Conservation (phyloP, 306 rosid species). For the Ceratonia siliqua region DNA sequence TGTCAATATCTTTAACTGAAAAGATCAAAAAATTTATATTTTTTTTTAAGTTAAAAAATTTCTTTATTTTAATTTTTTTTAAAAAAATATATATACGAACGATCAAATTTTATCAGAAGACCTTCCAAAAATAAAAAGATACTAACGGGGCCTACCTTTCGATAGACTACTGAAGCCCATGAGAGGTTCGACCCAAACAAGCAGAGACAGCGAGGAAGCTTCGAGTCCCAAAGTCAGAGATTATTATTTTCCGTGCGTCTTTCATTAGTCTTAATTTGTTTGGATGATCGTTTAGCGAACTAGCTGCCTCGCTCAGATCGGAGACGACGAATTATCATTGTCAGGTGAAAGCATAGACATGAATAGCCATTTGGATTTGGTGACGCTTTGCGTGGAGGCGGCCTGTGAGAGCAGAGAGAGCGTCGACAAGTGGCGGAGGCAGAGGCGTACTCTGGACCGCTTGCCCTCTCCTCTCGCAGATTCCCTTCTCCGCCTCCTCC, state of each 20-base stretch:
- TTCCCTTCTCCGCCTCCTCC: constrained; percentile 65
- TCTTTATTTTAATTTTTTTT: no score
- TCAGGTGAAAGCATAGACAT: constrained; percentile 14
- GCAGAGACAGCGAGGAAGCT: background rate
- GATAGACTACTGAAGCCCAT: background rate
- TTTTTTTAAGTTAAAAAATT: no score
- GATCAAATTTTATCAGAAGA: no score
- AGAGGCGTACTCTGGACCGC: constrained; percentile 58
- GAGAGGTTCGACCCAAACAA: no score
- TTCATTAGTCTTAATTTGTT: background rate
- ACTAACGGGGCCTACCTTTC: background rate
- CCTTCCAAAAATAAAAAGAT: no score
- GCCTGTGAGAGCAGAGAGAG: constrained; percentile 48
- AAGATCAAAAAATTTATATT: no score
- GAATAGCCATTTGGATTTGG: constrained; percentile 28
- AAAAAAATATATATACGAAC: no score
- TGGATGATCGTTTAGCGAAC: background rate
- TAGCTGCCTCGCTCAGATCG: background rate
- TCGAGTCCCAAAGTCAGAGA: background rate
- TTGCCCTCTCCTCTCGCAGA: constrained; percentile 71
- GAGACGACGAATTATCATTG: background rate
- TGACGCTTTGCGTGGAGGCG: constrained; percentile 44
- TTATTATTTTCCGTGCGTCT: background rate
- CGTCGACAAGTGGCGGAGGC: constrained; percentile 63
- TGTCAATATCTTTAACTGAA: no score